Evolutionary conservation across 2,329 filamentous ascomycete genomes (phyloP), one percentile per base, ranked within the genome.

Genomic region (Endoconidiophora laricicola): DNA sequence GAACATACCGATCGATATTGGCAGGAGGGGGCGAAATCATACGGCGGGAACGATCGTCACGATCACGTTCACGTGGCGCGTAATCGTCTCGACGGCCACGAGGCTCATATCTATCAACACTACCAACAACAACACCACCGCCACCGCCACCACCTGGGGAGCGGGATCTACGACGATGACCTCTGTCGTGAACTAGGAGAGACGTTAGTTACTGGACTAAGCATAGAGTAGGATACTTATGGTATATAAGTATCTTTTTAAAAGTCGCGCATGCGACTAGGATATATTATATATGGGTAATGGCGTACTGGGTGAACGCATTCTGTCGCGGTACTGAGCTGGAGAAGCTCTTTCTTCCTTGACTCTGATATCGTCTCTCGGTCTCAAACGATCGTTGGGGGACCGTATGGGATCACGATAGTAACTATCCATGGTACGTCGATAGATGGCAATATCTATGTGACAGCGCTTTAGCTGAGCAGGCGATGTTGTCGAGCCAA

Each of bases 1-100:
- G 86, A 18, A 91, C 81, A 60, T 91, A 91, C 57, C 86, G 79
- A 62, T 93, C 86, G 56, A 93, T 91, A 52, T 83, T 83, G 52
- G 80, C 74, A 26, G 81, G 68, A 54, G 80, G 69, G 7, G 79
- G 73, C 61, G 73, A 58, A 57, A 85, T 63, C 42, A 76, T 74
- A 52, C 81, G 77, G 10, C 42, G 47, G 49, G 50, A 50, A 4
- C 71, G 67, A 57, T 81, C 78, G 52, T 85, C 79, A 48, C 78
- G 60, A 40, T 71, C 69, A 54, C 74, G 66, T 47, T 72, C 69
- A 53, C 74, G 66, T 46, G 65, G 58, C 40, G 62, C 61, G 58
- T 82, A 80, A 49, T 86, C 83, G 55, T 87, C 83, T 57, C 84
- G 74, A 44, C 44, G 49, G 20, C 65, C 64, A 49, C 80, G 73